Evolutionary conservation across 1,139 yeast genomes (phyloP).

Genomic region (Yamadazyma friedrichii): DNA sequence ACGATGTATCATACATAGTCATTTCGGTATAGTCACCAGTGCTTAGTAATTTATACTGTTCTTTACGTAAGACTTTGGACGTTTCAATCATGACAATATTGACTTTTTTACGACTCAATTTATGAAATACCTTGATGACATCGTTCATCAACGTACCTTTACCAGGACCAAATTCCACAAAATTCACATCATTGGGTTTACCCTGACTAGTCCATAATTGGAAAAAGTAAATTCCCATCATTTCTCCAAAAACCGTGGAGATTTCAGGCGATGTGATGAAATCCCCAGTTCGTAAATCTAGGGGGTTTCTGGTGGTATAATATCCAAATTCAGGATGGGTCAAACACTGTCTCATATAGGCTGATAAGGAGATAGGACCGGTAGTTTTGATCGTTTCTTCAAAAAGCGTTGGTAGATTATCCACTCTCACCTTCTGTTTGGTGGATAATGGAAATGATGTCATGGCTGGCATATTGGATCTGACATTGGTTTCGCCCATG

Average conservation of each 20-base stretch:
- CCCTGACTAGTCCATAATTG: slow-evolving; percentile 61
- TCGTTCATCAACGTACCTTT: slow-evolving; percentile 78
- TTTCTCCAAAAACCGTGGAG: slow-evolving; percentile 84
- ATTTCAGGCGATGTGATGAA: slow-evolving; percentile 87
- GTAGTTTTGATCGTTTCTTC: slow-evolving; percentile 60
- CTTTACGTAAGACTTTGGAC: slow-evolving; percentile 59
- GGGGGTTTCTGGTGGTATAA: slow-evolving; percentile 75
- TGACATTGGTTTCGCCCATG: slow-evolving; percentile 38
- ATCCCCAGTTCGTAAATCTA: slow-evolving; percentile 64
- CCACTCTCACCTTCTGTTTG: slow-evolving; percentile 19
- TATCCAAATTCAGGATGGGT: slow-evolving; percentile 79
- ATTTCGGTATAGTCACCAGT: slow-evolving; percentile 24
- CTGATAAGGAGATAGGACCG: slow-evolving; percentile 74
- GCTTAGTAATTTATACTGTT: slow-evolving; percentile 51
- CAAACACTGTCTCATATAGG: slow-evolving; percentile 80
- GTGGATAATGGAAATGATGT: slow-evolving; percentile 34
- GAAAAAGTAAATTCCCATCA: slow-evolving; percentile 74
- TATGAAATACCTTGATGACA: slow-evolving; percentile 47
- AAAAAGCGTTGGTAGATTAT: slow-evolving; percentile 40
- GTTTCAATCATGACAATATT: slow-evolving; percentile 70
- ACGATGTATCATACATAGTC: slow-evolving; percentile 28
- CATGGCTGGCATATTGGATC: slow-evolving; percentile 37
- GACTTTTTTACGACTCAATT: slow-evolving; percentile 25
- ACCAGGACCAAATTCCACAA: slow-evolving; percentile 92
- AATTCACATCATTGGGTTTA: slow-evolving; percentile 45